Base-by-base conservation (phyloP, 305 asterid species). In the Fraxinus dipetala region DNA sequence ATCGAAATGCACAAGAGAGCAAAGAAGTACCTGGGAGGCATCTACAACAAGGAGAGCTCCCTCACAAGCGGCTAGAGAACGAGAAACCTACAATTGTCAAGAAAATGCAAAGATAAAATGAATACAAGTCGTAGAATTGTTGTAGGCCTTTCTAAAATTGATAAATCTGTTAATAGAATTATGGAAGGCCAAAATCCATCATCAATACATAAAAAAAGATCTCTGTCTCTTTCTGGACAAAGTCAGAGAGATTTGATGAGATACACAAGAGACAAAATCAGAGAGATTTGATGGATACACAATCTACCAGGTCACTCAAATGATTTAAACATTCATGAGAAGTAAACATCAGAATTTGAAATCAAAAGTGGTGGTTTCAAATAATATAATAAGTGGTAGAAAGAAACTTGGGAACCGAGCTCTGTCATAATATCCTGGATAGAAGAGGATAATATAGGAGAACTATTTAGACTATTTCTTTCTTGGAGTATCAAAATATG, bases 11-110 rank as follows among this genome's bases (percentile, higher is more conserved):
- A 20, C 34, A 65, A 78, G 40, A 79, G 74, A 85, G 84, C 59
- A 30, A 40, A 85, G 72, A 70, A 83, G 83, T 70, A 94, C 99
- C 93, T 96, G 99, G 81, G 99, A 96, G 54, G 99, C 98, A 91
- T 96, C 99, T 78, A 96, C 99, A 85, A 96, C 97, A 84, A 96
- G 98, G 83, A 96, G 94, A 80, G 99, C 99, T 78, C 99, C 99
- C 89, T 96, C 99, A 87, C 99, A 96, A 3, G 99, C 99, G 83
- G 99, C 99, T 85, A 96, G 98, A 83, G 99, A 96, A 85, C 99
- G 98, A 86, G 99, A 96, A 85, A 96, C 99, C 99, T 96, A 85
- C 67, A 82, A 77, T 75, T 77, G 40, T 72, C 78, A 31, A 82
- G 72, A 84, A 87, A 76, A 72, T 40, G 72, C 81, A 24, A 78